These are phyloP conservation scores for Rhodotorula toruloides DNA, from an alignment of 768 basidiomycete genomes.

Conservation along the genomic window DNA sequence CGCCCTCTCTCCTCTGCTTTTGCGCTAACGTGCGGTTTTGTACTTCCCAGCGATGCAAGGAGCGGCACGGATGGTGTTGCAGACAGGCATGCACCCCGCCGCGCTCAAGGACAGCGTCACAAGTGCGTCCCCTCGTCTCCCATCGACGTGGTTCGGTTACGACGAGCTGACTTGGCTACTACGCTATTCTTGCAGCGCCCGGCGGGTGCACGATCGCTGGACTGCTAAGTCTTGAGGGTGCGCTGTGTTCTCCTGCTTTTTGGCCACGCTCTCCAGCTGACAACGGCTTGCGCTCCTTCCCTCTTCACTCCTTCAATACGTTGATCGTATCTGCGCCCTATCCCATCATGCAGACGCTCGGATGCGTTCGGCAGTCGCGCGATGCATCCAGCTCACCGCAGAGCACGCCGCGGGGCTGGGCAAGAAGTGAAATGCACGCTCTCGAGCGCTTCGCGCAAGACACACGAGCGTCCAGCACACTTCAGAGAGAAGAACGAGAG, in stretches of 20 bases:
- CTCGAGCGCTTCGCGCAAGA: no score
- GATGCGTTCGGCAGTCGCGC: conserved; percentile 54
- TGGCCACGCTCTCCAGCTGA: no score
- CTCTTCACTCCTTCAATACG: not conserved
- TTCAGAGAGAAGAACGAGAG: no score
- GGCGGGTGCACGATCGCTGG: conserved; percentile 98
- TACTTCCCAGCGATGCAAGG: conserved; percentile 78
- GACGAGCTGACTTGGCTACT: not conserved
- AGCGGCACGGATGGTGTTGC: conserved; percentile 88
- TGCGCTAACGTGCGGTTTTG: no score
- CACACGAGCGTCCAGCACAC: no score
- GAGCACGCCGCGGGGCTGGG: conserved; percentile 81
- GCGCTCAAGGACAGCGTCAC: conserved; percentile 97
- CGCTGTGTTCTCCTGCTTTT: no score
- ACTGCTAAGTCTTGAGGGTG: conserved; percentile 71
- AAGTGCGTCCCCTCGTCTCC: conserved; percentile 55
- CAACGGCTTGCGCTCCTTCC: no score
- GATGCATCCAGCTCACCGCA: conserved; percentile 89
- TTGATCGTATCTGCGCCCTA: no score
- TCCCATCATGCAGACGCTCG: not conserved
- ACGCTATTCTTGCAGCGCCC: conserved; percentile 59
- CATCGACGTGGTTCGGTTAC: not conserved
- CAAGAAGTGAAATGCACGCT: not conserved
- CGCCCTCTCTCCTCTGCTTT: not conserved
- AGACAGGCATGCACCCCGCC: conserved; percentile 83